Evolutionary conservation across 495 filamentous ascomycete genomes (phyloP).

Genomic region (Talaromyces trachyspermus): DNA sequence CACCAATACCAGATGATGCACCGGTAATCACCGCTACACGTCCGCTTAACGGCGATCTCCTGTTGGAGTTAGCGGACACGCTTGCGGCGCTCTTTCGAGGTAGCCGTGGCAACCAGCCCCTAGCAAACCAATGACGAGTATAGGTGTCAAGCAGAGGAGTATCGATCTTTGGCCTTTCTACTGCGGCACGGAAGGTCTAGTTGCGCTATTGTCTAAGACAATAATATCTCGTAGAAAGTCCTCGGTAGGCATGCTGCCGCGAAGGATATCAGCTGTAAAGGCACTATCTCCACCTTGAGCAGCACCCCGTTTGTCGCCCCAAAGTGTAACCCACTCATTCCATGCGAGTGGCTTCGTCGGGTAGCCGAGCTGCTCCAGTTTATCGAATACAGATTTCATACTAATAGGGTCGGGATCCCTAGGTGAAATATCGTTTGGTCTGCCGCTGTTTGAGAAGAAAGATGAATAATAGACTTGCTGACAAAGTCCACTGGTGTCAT

Average conservation of each 20-base stretch:
- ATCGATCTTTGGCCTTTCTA: conserved; percentile 56
- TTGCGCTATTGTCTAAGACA: conserved; percentile 52
- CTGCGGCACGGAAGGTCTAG: conserved; percentile 44
- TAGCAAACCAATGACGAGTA: conserved; percentile 59
- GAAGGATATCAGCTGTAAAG: conserved; percentile 46
- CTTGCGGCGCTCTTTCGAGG: conserved; percentile 36
- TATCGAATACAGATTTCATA: conserved; percentile 47
- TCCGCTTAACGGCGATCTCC: conserved; percentile 45
- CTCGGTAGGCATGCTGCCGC: conserved; percentile 57
- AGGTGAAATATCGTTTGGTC: conserved; percentile 56
- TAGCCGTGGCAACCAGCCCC: conserved; percentile 55
- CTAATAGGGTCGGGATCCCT: conserved; percentile 57
- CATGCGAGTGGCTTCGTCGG: conserved; percentile 48
- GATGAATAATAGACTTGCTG: conserved; percentile 54
- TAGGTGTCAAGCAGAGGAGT: conserved; percentile 54
- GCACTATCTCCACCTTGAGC: conserved; percentile 51
- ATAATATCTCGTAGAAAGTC: conserved; percentile 52
- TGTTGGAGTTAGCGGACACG: conserved; percentile 22
- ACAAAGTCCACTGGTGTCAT: conserved; percentile 70
- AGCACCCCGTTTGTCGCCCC: conserved; percentile 50
- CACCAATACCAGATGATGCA: conserved; percentile 44
- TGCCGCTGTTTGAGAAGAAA: conserved; percentile 44
- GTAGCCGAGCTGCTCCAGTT: conserved; percentile 54
- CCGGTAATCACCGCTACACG: conserved; percentile 45
- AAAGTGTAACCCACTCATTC: conserved; percentile 58